Base-by-base conservation (phyloP, 192 early-diverging fungal species). In the Coemansia sp. region DNA sequence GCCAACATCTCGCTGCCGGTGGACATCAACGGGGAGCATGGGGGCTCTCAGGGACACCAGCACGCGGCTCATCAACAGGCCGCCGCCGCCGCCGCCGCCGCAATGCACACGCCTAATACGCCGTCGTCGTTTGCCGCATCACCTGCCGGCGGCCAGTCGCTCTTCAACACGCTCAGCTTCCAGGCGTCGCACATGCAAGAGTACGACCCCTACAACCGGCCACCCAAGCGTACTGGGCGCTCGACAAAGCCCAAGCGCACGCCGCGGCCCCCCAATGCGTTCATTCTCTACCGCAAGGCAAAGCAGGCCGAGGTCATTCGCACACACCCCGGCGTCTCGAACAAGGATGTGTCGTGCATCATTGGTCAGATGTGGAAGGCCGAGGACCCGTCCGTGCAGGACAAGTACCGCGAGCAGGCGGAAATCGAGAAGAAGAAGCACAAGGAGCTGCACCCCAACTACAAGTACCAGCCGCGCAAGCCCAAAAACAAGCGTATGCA, bases 391-490 rank as follows among this genome's bases (percentile, higher is more conserved):
- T 31, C 53, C 8, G 61, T 79, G 14, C 65, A 67, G 61, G 69
- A 79, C 33, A 61, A 79, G 47, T 79, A 59, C 52, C 61, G 62
- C 28, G 62, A 72, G 56, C 64, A 61, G 53, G 74, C 77, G 7
- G 68, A 79, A 46, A 23, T 69, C 10, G 68, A 68, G 21, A 79
- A 79, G 44, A 64, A 76, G 43, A 67, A 67, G 56, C 77, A 79
- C 60, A 72, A 68, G 49, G 59, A 69, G 39, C 35, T 64, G 56
- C 56, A 79, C 37, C 77, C 77, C 11, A 66, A 76, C 55, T 79
- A 79, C 70, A 76, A 74, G 66, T 80, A 78, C 40, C 65, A 69
- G 52, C 77, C 77, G 40, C 75, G 75, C 60, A 76, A 76, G 47
- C 66, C 66, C 29, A 68, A 69, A 28, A 66, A 57, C 60, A 68